Percentiles rank a stretch among this genome's conserved stretches.
phyloP scores from a whole-genome alignment of 2,329 filamentous ascomycete genomes.

The Sclerotinia minor region DNA sequence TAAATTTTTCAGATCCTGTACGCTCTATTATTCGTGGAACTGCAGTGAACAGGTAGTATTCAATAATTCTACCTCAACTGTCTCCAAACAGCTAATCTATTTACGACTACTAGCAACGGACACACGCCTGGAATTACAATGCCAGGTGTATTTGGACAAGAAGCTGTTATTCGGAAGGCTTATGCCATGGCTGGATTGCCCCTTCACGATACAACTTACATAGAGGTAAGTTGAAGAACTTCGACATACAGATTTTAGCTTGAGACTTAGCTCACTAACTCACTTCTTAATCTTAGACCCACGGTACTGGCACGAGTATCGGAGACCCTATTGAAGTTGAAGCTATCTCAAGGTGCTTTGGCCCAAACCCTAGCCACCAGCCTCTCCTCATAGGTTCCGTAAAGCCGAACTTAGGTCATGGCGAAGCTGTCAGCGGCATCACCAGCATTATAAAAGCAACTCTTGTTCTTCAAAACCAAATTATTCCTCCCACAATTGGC shows the following conservation, averaged over 20 bases:
- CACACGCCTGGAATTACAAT: slow-evolving; percentile 5
- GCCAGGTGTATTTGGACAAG: slow-evolving; percentile 49
- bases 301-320: slow-evolving; percentile 14
- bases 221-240: too few species aligned
- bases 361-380: slow-evolving; percentile 29
- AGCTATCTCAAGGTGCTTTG: slow-evolving; percentile 14
- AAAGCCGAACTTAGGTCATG: slow-evolving; percentile 22
- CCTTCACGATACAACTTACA: background rate
- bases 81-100: background rate
- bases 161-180: slow-evolving; percentile 17
- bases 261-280: too few species aligned
- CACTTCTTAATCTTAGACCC: background rate
- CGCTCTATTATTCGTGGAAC: slow-evolving; percentile 46
- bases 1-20: slow-evolving; percentile 47
- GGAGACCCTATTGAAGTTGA: slow-evolving; percentile 18
- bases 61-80: slow-evolving; percentile 46
- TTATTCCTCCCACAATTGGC: slow-evolving; percentile 30
- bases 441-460: slow-evolving; percentile 20
- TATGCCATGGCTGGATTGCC: slow-evolving; percentile 13
- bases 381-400: slow-evolving; percentile 27
- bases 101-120: background rate
- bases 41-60: slow-evolving; percentile 48
- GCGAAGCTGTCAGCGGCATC: slow-evolving; percentile 22
- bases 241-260: too few species aligned
- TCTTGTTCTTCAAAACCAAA: slow-evolving; percentile 39